Base-by-base conservation (phyloP, 2,329 filamentous ascomycete species). In the Leptosphaerulina australis region DNA sequence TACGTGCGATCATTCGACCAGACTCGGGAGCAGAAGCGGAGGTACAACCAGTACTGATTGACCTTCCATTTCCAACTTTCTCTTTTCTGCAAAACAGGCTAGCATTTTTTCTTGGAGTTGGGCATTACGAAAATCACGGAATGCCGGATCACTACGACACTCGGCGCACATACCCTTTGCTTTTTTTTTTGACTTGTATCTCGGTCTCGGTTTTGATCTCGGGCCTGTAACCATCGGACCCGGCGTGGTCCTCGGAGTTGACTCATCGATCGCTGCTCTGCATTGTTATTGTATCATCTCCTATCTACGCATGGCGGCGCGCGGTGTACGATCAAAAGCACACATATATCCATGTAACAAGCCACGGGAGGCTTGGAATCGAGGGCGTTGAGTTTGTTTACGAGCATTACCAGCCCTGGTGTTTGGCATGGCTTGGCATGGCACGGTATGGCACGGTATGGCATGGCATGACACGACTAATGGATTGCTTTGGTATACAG, bases 1-100 rank as follows among this genome's bases (percentile, higher is more conserved):
- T 97, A 97, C 74, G 89, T 90, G 60, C 89, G 88, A 68, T 91
- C 88, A 2, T 96, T 97, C 70, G 92, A 97, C 74, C 88, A 91
- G 60, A 86, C 88, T 50, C 83, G 89, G 74, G 85, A 76, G 81
- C 64, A 72, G 45, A 76, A 76, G 67, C 73, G 77, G 61, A 66
- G 75, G 63, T 66, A 66, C 55, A 73, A 67, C 10, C 64, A 66
- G 49, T 69, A 68, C 59, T 69, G 57, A 48, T 29, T 40, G 12
- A 3, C 37, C 11, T 7, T 38, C 21, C 21, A 37, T 34, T 10
- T 36, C 40, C 41, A 35, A 9, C 30, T 26, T 29, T 50, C 30
- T 37, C 18, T 34, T 34, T 47, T 43, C 44, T 53, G 45, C 38
- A 45, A 54, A 44, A 50, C 30, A n/a, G 28, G 35, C 25, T 30